Percentiles rank a stretch among this genome's conserved stretches.
Evolutionary conservation across 768 basidiomycete genomes (phyloP).

Genomic region (Phanerodontia chrysosporium): DNA sequence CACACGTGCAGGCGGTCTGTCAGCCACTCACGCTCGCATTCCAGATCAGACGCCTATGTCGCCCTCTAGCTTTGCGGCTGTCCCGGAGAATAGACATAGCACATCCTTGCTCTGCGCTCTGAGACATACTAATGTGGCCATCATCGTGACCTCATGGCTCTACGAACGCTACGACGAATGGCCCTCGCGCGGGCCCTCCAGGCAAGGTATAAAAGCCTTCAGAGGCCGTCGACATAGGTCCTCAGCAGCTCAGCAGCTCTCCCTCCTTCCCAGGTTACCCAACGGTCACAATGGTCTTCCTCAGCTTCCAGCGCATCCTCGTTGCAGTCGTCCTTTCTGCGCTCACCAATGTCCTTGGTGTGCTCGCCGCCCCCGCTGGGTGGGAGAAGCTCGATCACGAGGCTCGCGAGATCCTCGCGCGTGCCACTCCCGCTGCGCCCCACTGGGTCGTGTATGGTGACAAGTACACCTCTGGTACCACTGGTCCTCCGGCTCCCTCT

Average conservation of each 20-base stretch:
- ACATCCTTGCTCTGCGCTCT: background rate
- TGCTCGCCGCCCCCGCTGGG: background rate
- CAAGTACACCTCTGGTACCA: constrained; percentile 38
- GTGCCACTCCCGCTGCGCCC: constrained; percentile 40
- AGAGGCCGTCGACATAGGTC: background rate
- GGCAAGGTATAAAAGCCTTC: background rate
- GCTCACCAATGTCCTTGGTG: background rate
- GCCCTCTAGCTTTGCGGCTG: background rate
- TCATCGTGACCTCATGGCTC: background rate
- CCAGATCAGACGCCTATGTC: background rate
- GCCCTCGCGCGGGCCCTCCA: background rate
- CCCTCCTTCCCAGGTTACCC: background rate
- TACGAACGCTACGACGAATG: background rate
- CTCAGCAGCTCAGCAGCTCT: background rate
- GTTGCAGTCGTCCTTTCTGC: constrained; percentile 1
- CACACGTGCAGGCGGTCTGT: background rate
- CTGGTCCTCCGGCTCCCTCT: constrained; percentile 44
- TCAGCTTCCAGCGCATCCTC: background rate
- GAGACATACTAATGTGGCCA: background rate
- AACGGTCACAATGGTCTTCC: background rate
- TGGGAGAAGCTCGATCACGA: constrained; percentile 12
- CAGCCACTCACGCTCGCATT: background rate
- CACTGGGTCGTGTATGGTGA: constrained; percentile 45
- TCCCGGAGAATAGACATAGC: background rate
- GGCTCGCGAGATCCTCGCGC: constrained; percentile 14